A percentile compares a stretch with the other conserved stretches of the same genome.
phyloP scores from a whole-genome alignment of 129 eudicot species.

The Gnaphalium uliginosum region DNA sequence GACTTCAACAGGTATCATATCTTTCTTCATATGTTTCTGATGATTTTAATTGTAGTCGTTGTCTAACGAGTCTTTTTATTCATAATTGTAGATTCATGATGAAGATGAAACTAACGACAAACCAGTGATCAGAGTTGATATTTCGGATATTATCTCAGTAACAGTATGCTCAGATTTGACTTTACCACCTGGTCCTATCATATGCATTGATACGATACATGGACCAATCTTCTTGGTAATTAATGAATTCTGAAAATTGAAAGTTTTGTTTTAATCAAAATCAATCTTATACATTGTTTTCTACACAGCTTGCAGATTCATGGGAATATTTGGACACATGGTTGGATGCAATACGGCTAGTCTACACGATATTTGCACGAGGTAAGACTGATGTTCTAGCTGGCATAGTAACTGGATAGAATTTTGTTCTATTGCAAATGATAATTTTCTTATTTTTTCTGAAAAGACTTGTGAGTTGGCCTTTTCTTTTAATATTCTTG shows the following conservation, averaged over 20 bases:
- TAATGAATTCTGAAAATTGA: conserved; percentile 9
- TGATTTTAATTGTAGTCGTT: not conserved
- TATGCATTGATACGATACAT: conserved; percentile 65
- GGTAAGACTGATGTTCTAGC: conserved; percentile 94
- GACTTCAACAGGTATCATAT: conserved; percentile 69
- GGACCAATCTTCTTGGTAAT: conserved; percentile 76
- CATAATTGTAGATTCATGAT: conserved; percentile 51
- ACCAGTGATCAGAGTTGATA: conserved; percentile 52
- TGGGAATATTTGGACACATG: conserved; percentile 91
- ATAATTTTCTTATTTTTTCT: conserved; percentile 24
- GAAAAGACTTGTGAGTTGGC: conserved; percentile 11
- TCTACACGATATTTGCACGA: conserved; percentile 89
- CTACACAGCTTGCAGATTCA: conserved; percentile 81
- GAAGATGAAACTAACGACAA: conserved; percentile 43
- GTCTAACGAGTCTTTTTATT: not conserved
- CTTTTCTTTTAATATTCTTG: conserved; percentile 33
- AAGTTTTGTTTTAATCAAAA: not conserved
- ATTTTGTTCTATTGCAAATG: conserved; percentile 19
- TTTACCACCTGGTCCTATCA: conserved; percentile 90
- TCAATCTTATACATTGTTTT: not conserved
- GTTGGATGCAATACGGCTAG: conserved; percentile 93
- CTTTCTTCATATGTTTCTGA: not conserved
- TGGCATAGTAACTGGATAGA: conserved; percentile 70
- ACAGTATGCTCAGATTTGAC: conserved; percentile 89
- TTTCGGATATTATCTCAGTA: conserved; percentile 67